Percentiles rank a stretch among this genome's conserved stretches.
These are phyloP conservation scores for Erodium chrysanthum DNA, from an alignment of 441 rosid species.

Conservation along the genomic window DNA sequence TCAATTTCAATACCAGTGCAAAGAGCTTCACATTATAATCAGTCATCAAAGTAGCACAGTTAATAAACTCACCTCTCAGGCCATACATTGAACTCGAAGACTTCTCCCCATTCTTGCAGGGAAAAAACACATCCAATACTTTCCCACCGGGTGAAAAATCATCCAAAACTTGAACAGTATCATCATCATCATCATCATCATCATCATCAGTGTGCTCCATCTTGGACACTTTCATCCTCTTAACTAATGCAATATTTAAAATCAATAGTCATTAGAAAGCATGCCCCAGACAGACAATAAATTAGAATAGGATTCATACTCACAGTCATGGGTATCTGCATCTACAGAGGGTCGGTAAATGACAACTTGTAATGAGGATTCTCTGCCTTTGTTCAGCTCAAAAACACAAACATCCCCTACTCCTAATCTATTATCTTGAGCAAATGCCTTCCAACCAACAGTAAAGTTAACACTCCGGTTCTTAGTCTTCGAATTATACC, in stretches of 20 bases:
- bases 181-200: not conserved
- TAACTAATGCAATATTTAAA: not conserved
- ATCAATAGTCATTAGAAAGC: too few species aligned
- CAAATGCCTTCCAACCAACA: constrained; percentile 2
- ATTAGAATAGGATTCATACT: not conserved
- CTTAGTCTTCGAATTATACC: not conserved
- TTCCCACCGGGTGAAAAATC: too few species aligned
- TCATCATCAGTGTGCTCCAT: not conserved
- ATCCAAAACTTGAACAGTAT: not conserved
- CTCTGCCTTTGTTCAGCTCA: not conserved
- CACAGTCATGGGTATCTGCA: not conserved
- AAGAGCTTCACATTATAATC: not conserved
- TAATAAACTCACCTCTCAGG: not conserved
- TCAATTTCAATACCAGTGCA: not conserved
- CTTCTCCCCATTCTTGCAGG: too few species aligned
- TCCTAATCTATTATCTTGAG: not conserved
- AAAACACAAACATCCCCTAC: constrained; percentile 4
- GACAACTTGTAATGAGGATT: not conserved
- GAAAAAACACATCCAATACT: too few species aligned
- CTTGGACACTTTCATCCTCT: not conserved
- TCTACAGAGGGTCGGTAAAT: not conserved
- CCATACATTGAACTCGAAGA: not conserved
- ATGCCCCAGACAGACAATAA: not conserved
- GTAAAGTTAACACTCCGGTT: not conserved
- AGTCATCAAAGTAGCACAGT: not conserved